Conservation (phyloP, 495 filamentous ascomycete genomes). For the Aspergillus taichungensis region DNA sequence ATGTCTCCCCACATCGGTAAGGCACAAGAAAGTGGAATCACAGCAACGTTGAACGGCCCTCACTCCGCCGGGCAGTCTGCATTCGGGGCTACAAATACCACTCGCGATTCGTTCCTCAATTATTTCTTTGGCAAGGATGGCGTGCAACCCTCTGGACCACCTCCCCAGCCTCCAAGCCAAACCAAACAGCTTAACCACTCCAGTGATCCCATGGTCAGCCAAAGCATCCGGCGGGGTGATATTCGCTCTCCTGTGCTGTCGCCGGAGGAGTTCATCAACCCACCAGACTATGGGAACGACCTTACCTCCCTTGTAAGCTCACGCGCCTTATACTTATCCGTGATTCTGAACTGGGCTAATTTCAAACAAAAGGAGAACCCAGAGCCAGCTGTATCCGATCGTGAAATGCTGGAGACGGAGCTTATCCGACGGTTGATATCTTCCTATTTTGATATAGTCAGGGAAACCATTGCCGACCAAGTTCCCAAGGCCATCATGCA, state of each 20-base stretch:
- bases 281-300: constrained; percentile 40
- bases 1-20: constrained; percentile 74
- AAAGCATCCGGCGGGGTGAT: constrained; percentile 73
- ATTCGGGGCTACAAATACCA: constrained; percentile 45
- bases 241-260: constrained; percentile 32
- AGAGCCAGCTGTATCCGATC: constrained; percentile 84
- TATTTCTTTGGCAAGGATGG: constrained; percentile 99
- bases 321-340: not conserved
- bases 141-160: constrained; percentile 29
- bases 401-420: constrained; percentile 94
- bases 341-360: constrained; percentile 18
- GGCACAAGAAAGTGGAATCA: constrained; percentile 48
- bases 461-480: constrained; percentile 94
- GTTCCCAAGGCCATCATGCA: constrained; percentile 99
- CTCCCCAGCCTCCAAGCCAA: constrained; percentile 30
- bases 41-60: constrained; percentile 57
- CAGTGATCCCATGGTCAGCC: constrained; percentile 71
- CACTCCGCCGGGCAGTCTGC: constrained; percentile 55
- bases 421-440: constrained; percentile 92
- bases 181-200: constrained; percentile 62
- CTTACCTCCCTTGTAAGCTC: constrained; percentile 51
- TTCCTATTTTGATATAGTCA: constrained; percentile 97
- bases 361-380: constrained; percentile 35
- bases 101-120: constrained; percentile 85
- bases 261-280: constrained; percentile 32